Base-by-base conservation (phyloP, 352 stramenopile species). In the Hyphochytrium catenoides region DNA sequence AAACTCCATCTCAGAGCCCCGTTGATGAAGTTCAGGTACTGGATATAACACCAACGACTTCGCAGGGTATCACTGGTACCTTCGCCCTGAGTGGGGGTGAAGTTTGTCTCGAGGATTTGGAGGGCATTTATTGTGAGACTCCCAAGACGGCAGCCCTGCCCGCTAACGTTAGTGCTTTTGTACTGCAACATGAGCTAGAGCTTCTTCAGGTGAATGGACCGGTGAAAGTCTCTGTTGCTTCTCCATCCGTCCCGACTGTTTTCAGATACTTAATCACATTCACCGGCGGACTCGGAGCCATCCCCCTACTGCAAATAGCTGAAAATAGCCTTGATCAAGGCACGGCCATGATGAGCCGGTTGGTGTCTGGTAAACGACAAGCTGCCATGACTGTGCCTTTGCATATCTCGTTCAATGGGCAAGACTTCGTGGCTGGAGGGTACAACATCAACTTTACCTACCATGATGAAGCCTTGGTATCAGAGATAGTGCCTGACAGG, bases 391-490 rank as follows among this genome's bases (percentile, higher is more conserved):
- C 56, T 30, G 72, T 90, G 6, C 47, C 72, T 9, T 40, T 93
- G n/a, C 66, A 89, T 26, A 56, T 93, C 8, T 83, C 73, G 8
- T 67, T 67, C 2, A 91, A 91, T 41, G 59, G 59, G 5, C 60
- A 71, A 28, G 76, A 93, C 40, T 73, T 53, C 43, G 57, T 54
- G 11, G 31, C n/a, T n/a, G n/a, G n/a, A n/a, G n/a, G n/a, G n/a
- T n/a, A n/a, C n/a, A n/a, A n/a, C n/a, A n/a, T n/a, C n/a, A n/a
- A n/a, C n/a, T n/a, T n/a, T n/a, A n/a, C n/a, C n/a, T n/a, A n/a
- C n/a, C n/a, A n/a, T n/a, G n/a, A n/a, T n/a, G n/a, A n/a, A n/a
- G n/a, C n/a, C n/a, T n/a, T n/a, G n/a, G n/a, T n/a, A n/a, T n/a
- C n/a, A n/a, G n/a, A n/a, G n/a, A n/a, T n/a, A n/a, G n/a, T n/a